Conservation (phyloP, 1,284 basidiomycete genomes). For the Agaricales sp. region DNA sequence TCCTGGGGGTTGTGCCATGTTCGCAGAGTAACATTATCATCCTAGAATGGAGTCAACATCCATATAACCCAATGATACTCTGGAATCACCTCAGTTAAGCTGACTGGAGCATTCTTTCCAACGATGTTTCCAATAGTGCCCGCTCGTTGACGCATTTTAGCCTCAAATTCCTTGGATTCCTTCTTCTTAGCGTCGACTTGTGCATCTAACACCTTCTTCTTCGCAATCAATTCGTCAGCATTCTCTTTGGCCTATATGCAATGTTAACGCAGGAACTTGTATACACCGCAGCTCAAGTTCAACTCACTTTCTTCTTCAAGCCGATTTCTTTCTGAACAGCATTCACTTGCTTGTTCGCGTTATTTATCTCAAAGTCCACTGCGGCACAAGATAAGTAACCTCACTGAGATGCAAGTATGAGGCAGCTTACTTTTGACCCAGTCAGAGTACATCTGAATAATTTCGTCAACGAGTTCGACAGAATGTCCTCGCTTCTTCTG, state of each 20-base stretch:
- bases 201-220: conserved; percentile 74
- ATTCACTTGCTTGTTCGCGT: conserved; percentile 77
- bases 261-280: conserved; percentile 5
- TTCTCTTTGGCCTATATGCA: conserved; percentile 77
- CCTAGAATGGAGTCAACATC: conserved; percentile 28
- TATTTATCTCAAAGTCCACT: conserved; percentile 84
- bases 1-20: conserved; percentile 87
- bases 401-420: too few species aligned
- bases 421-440: conserved; percentile 79
- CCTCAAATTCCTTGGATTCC: conserved; percentile 70
- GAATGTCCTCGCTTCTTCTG: conserved; percentile 86
- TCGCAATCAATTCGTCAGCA: conserved; percentile 76
- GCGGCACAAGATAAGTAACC: conserved; percentile 8
- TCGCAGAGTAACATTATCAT: conserved; percentile 78
- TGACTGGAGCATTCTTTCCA: conserved; percentile 78
- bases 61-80: background rate
- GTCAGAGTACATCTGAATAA: conserved; percentile 84
- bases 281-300: background rate
- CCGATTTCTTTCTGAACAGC: conserved; percentile 90
- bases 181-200: conserved; percentile 73
- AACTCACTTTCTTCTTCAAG: conserved; percentile 78
- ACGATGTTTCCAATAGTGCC: conserved; percentile 89
- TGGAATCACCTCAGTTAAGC: conserved; percentile 73
- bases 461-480: conserved; percentile 89
- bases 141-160: conserved; percentile 72